Evolutionary conservation across 805 yeast species (phyloP).

Genomic region (Pichia insulana): DNA sequence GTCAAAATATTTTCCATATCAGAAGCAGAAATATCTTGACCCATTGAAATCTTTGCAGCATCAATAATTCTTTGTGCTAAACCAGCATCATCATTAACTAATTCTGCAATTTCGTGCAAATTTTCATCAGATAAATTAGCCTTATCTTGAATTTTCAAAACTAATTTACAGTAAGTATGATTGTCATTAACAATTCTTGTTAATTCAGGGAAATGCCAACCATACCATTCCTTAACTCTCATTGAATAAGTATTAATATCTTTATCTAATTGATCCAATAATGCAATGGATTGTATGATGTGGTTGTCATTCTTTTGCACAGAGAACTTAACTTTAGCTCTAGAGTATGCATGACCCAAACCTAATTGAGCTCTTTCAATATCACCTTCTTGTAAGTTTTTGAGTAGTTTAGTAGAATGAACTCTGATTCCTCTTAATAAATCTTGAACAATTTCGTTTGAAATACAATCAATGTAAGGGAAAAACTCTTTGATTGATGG

Average conservation of each 20-base stretch:
- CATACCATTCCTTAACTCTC: slow-evolving; percentile 98
- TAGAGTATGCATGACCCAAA: slow-evolving; percentile 97
- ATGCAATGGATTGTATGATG: slow-evolving; percentile 96
- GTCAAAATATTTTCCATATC: slow-evolving; percentile 88
- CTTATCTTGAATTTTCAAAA: slow-evolving; percentile 80
- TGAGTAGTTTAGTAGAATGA: slow-evolving; percentile 80
- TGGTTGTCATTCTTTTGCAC: slow-evolving; percentile 99
- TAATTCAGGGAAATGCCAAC: slow-evolving; percentile 98
- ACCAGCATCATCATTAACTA: slow-evolving; percentile 87
- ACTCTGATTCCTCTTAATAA: slow-evolving; percentile 89
- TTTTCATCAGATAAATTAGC: slow-evolving; percentile 69
- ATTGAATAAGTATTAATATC: slow-evolving; percentile 95
- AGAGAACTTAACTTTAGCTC: slow-evolving; percentile 97
- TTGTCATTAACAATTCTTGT: slow-evolving; percentile 87
- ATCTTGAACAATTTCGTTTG: slow-evolving; percentile 91
- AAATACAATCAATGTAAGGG: slow-evolving; percentile 82
- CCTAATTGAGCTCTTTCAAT: slow-evolving; percentile 97
- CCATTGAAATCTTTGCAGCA: slow-evolving; percentile 96
- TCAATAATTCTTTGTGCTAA: slow-evolving; percentile 85
- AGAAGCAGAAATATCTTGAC: slow-evolving; percentile 92
- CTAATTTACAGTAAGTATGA: slow-evolving; percentile 75
- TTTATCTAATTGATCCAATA: slow-evolving; percentile 94
- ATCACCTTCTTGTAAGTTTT: slow-evolving; percentile 90
- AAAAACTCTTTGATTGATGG: slow-evolving; percentile 90
- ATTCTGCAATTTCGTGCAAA: slow-evolving; percentile 84